phyloP scores from a whole-genome alignment of 2,329 filamentous ascomycete species.

The Neoscytalidium dimidiatum region DNA sequence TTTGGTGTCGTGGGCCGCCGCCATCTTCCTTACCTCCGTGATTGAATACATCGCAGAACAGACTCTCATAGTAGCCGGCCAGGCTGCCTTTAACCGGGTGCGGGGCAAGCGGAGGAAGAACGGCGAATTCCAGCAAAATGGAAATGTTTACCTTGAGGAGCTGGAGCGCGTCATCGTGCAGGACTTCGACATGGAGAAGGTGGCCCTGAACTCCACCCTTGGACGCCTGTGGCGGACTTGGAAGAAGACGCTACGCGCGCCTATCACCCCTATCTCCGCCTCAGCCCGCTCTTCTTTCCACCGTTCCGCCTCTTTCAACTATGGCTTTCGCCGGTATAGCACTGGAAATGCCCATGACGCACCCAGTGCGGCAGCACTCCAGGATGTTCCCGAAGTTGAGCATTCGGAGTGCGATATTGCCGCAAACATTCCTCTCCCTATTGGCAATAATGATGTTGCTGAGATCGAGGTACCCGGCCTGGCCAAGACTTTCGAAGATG shows the following conservation, averaged over 20 bases:
- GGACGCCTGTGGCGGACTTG: slow-evolving; percentile 92
- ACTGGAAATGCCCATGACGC: slow-evolving; percentile 18
- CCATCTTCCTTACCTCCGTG: slow-evolving; percentile 94
- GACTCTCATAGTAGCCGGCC: slow-evolving; percentile 80
- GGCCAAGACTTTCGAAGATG: slow-evolving; percentile 54
- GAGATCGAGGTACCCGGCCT: slow-evolving; percentile 81
- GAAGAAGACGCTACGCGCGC: slow-evolving; percentile 75
- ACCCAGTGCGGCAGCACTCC: slow-evolving; percentile 11
- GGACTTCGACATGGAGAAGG: slow-evolving; percentile 88
- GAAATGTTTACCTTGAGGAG: slow-evolving; percentile 48
- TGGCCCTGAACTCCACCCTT: slow-evolving; percentile 85
- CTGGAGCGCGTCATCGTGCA: slow-evolving; percentile 75
- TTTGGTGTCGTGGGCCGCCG: slow-evolving; percentile 81
- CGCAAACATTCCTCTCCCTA: slow-evolving; percentile 68
- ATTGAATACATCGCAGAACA: slow-evolving; percentile 94
- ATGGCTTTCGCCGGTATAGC: slow-evolving; percentile 9
- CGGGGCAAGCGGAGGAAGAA: slow-evolving; percentile 43
- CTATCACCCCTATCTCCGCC: slow-evolving; percentile 30
- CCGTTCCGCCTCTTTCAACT: not conserved
- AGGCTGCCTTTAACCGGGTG: slow-evolving; percentile 73
- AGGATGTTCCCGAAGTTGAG: slow-evolving; percentile 42
- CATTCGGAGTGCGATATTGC: slow-evolving; percentile 51
- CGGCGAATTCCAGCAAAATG: slow-evolving; percentile 19
- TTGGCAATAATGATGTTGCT: slow-evolving; percentile 67
- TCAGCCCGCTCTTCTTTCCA: not conserved